A percentile compares a stretch with the other conserved stretches of the same genome.
phyloP scores from a whole-genome alignment of 108 stramenopile species.

The Pseudonitzschia multistriata region DNA sequence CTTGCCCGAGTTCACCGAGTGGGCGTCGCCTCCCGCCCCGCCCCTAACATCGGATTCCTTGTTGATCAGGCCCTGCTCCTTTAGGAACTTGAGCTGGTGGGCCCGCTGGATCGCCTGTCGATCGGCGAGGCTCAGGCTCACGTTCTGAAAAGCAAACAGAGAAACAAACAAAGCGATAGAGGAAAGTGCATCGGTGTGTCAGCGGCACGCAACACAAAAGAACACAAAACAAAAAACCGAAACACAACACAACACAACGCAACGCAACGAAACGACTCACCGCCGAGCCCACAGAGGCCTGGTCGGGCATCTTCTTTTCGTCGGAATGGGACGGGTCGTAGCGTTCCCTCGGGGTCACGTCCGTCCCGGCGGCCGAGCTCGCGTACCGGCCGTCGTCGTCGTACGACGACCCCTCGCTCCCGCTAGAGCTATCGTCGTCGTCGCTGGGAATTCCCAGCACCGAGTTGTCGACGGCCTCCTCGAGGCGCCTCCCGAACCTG shows the following conservation, averaged over 20 bases:
- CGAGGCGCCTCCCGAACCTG: slow-evolving; percentile 30
- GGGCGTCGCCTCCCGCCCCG: slow-evolving; percentile 28
- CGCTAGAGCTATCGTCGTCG: background rate
- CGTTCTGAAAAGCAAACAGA: slow-evolving; percentile 9
- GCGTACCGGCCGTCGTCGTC: background rate
- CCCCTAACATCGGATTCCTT: slow-evolving; percentile 37
- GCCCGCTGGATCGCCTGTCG: slow-evolving; percentile 67
- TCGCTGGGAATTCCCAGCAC: slow-evolving; percentile 17
- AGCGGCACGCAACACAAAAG: background rate
- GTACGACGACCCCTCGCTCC: background rate
- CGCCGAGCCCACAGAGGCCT: slow-evolving; percentile 41
- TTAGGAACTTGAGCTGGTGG: slow-evolving; percentile 72
- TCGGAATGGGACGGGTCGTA: slow-evolving; percentile 14
- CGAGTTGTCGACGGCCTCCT: slow-evolving; percentile 25
- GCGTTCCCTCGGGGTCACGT: background rate
- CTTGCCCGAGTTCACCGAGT: slow-evolving; percentile 5
- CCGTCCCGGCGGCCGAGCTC: background rate
- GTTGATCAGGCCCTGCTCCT: slow-evolving; percentile 68
- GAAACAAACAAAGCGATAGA: background rate
- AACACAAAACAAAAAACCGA: background rate
- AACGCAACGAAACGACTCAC: slow-evolving; percentile 18
- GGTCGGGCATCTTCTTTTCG: slow-evolving; percentile 41
- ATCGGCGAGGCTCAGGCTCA: slow-evolving; percentile 52
- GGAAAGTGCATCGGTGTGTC: background rate
- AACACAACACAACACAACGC: background rate